phyloP scores from a whole-genome alignment of 2,329 filamentous ascomycete species.

The Pseudogymnoascus sp. region DNA sequence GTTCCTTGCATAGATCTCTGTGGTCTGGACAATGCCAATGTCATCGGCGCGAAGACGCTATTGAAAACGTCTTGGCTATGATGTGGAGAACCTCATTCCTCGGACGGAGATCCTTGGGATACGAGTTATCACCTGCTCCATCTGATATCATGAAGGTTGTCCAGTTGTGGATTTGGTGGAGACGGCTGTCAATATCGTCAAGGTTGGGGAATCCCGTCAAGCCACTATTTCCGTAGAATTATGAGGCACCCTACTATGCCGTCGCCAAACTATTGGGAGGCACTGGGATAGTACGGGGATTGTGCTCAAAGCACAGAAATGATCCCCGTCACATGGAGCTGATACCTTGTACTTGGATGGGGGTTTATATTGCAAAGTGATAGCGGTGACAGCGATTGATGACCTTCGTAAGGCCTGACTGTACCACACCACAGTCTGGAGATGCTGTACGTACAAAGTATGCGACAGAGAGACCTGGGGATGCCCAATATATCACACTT shows the following conservation, averaged over 20 bases:
- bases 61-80: not conserved
- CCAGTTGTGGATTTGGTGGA: not conserved
- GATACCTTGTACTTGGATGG: not conserved
- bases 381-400: not conserved
- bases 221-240: not conserved
- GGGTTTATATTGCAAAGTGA: conserved; percentile 4
- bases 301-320: not conserved
- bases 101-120: not conserved
- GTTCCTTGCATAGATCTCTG: not conserved
- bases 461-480: not conserved
- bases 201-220: not conserved
- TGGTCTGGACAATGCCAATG: not conserved
- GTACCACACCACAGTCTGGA: not conserved
- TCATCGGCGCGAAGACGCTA: not conserved
- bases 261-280: not conserved
- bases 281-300: not conserved
- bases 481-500: not conserved
- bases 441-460: not conserved
- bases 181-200: not conserved
- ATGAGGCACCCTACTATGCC: not conserved
- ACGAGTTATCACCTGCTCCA: conserved; percentile 5
- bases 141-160: not conserved
- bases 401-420: not conserved
- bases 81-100: not conserved
- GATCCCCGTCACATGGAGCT: not conserved